Conservation (phyloP, 176 grass and related monocot genomes). For the Zea luxurians region DNA sequence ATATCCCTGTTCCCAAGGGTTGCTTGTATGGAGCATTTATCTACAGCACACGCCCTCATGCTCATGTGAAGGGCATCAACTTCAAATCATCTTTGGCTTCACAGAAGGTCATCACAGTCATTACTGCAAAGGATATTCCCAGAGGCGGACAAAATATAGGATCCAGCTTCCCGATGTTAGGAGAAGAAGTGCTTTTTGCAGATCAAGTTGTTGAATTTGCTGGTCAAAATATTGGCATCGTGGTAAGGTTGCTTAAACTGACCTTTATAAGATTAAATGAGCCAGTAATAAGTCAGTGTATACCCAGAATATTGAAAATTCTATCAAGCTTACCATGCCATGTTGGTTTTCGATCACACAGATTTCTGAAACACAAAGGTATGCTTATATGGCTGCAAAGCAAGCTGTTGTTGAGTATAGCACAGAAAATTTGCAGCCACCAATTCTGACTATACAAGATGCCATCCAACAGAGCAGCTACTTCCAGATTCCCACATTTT, state of each 20-base stretch:
- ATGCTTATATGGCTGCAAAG: constrained; percentile 76
- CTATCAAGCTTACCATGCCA: too few species aligned
- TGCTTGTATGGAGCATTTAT: constrained; percentile 87
- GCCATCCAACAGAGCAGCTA: constrained; percentile 60
- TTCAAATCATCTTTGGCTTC: constrained; percentile 57
- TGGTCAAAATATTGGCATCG: constrained; percentile 66
- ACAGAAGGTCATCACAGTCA: constrained; percentile 53
- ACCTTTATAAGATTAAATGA: too few species aligned
- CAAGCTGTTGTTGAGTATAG: constrained; percentile 67
- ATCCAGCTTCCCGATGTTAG: constrained; percentile 8
- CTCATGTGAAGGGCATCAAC: constrained; percentile 48
- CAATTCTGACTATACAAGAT: constrained; percentile 77
- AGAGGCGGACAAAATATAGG: constrained; percentile 59
- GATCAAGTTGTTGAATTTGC: constrained; percentile 57
- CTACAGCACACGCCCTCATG: constrained; percentile 68
- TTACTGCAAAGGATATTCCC: constrained; percentile 70
- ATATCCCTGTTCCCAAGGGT: constrained; percentile 67
- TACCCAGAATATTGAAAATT: too few species aligned
- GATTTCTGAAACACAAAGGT: constrained; percentile 77
- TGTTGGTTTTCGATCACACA: constrained; percentile 36
- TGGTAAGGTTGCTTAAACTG: constrained; percentile 45
- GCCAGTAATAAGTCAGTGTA: too few species aligned
- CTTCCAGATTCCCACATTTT: constrained; percentile 48
- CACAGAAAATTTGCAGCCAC: constrained; percentile 62
- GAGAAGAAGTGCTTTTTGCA: constrained; percentile 60